Evolutionary conservation across 352 stramenopile genomes (phyloP).

Genomic region (Globisporangium polare): DNA sequence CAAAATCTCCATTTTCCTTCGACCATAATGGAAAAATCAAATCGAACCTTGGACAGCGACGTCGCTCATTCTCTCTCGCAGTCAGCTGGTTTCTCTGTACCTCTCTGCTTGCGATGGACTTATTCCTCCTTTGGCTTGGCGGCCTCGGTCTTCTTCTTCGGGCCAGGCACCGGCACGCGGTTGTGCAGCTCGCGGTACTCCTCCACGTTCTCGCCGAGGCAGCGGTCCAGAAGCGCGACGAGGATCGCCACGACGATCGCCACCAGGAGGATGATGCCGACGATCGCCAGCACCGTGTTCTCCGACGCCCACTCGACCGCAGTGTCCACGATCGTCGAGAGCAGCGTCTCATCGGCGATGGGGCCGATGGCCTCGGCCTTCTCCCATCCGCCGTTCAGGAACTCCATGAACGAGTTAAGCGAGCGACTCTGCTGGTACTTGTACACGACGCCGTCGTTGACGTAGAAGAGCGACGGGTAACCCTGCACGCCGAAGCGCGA

Average conservation of each 20-base stretch:
- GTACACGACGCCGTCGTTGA: conserved; percentile 72
- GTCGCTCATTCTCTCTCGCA: not conserved
- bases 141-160: conserved; percentile 18
- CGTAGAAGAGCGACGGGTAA: conserved; percentile 76
- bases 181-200: conserved; percentile 46
- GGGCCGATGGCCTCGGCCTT: conserved; percentile 45
- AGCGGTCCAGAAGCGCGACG: conserved; percentile 71
- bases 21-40: not conserved
- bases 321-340: conserved; percentile 58
- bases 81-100: not conserved
- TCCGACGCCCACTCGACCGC: conserved; percentile 65
- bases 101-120: not conserved
- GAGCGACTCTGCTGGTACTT: conserved; percentile 70
- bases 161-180: conserved; percentile 22
- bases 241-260: conserved; percentile 64
- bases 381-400: conserved; percentile 53
- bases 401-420: conserved; percentile 67
- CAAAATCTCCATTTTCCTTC: not conserved
- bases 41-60: not conserved
- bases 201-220: conserved; percentile 54
- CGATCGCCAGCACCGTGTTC: conserved; percentile 61
- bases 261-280: conserved; percentile 52
- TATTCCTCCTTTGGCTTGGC: conserved; percentile 51
- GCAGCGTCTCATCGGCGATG: conserved; percentile 58
- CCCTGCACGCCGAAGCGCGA: conserved; percentile 79